Base-by-base conservation (phyloP, 805 yeast species). In the Yarrowia yakushimensis region DNA sequence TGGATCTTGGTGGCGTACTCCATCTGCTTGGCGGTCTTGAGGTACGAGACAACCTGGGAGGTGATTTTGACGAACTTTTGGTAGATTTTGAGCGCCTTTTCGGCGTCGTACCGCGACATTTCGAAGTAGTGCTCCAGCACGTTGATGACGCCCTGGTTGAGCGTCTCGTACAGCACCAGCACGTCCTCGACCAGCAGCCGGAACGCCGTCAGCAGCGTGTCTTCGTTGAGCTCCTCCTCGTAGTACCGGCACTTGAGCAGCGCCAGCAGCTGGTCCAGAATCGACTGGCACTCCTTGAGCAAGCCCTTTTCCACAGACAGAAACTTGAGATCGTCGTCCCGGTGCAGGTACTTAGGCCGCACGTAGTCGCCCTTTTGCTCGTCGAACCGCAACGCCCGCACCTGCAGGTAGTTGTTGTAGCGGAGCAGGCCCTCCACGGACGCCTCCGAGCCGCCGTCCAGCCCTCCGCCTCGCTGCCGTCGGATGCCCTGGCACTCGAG, bases 111-210 rank as follows among this genome's bases (percentile, higher is more conserved):
- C 67, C 83, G 85, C 36, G 93, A 85, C 84, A 94, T 87, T 75
- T 94, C 99, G 76, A 94, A 94, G 75, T 89, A 94, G 70, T 93
- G 96, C 73, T 94, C 98, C 66, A 94, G 81, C 43, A 94, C 76
- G 69, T 94, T 94, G 68, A 94, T 92, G 25, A 94, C 96, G 37
- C 98, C 99, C 74, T 94, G 98, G 75, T 94, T 94, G 67, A 94
- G 78, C 50, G 89, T 86, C 74, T 93, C 97, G 75, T 90, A 96
- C 39, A 94, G 77, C 1, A 92, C 83, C 67, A 94, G 79, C 65
- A 93, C 78, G 73, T 94, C 99, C 68, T 88, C 88, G n/a, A 93
- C 96, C 52, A 94, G 80, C 75, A 93, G 80, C 63, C 96, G 79
- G 77, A 93, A 94, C 30, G 93, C 88, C 41, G 93, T 87, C 66